phyloP scores from a whole-genome alignment of 331 rosid genomes.

The Saraca asoca region DNA sequence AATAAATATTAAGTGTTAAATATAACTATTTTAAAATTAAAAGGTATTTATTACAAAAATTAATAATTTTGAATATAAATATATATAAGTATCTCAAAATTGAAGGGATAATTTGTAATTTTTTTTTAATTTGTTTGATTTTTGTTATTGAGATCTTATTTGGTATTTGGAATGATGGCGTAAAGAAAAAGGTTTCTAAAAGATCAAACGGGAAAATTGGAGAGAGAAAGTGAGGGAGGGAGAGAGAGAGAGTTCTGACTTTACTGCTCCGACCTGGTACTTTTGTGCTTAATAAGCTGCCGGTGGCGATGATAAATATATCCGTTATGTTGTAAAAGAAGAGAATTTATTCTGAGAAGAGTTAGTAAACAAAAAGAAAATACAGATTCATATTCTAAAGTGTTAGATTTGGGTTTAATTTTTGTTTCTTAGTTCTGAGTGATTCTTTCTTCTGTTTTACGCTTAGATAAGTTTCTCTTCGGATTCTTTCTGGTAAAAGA shows the following conservation, averaged over 20 bases:
- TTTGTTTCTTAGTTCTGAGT: conserved; percentile 14
- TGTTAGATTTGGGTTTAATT: conserved; percentile 11
- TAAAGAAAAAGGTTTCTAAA: conserved; percentile 41
- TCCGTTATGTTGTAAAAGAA: conserved; percentile 16
- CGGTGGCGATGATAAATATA: neutral
- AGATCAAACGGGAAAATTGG: too few species aligned
- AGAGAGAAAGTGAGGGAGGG: conserved; percentile 31
- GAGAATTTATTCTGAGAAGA: conserved; percentile 31
- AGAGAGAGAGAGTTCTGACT: conserved; percentile 29
- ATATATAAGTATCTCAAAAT: too few species aligned
- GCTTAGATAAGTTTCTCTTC: conserved; percentile 24
- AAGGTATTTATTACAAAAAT: too few species aligned
- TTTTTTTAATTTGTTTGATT: conserved; percentile 18
- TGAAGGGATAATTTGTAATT: too few species aligned
- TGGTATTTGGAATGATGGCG: conserved; percentile 23
- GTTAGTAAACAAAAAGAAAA: neutral
- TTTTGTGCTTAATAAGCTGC: conserved; percentile 33
- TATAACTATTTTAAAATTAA: too few species aligned
- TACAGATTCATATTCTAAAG: conserved; percentile 30
- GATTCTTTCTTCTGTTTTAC: conserved; percentile 48
- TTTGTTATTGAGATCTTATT: conserved; percentile 30
- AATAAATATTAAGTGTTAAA: too few species aligned
- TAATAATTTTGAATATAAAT: too few species aligned
- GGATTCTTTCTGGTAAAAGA: conserved; percentile 21
- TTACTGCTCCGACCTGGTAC: conserved; percentile 34